Evolutionary conservation across 1,139 yeast genomes (phyloP).

Genomic region (Yamadazyma trypodendri): DNA sequence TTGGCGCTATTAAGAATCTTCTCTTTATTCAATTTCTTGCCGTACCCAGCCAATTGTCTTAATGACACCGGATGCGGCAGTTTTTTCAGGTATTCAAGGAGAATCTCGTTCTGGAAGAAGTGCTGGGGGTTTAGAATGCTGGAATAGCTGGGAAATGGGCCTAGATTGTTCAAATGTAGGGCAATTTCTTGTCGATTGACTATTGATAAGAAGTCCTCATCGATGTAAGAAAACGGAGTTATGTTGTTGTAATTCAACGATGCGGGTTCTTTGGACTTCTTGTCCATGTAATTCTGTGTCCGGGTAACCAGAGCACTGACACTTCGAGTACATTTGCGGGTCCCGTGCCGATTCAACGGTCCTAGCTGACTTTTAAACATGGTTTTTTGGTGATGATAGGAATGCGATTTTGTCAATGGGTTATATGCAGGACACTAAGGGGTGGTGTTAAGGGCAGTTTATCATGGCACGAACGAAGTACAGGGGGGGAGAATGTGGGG

Average conservation of each 20-base stretch:
- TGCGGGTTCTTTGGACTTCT: background rate
- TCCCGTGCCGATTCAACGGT: background rate
- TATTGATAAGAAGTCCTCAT: slow-evolving; percentile 32
- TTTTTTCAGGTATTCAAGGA: slow-evolving; percentile 62
- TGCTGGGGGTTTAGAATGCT: slow-evolving; percentile 61
- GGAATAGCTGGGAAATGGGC: slow-evolving; percentile 47
- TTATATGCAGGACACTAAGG: slow-evolving; percentile 1
- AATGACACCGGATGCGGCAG: slow-evolving; percentile 87
- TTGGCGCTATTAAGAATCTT: slow-evolving; percentile 81
- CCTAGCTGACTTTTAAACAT: no score
- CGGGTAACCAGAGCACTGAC: background rate
- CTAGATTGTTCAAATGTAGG: slow-evolving; percentile 37
- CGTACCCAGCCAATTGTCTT: slow-evolving; percentile 85
- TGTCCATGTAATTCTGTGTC: background rate
- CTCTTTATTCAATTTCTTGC: slow-evolving; percentile 73
- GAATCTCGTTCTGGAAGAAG: slow-evolving; percentile 79
- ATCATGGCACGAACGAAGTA: background rate
- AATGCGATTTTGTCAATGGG: background rate
- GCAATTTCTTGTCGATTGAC: slow-evolving; percentile 41
- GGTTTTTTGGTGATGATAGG: no score
- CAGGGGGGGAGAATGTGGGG: no score
- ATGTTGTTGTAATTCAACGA: slow-evolving; percentile 9
- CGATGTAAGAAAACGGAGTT: slow-evolving; percentile 29
- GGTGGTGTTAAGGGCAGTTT: background rate
- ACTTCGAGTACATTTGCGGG: background rate